phyloP scores from a whole-genome alignment of 352 stramenopile species.

The Phytopythium sindhum region DNA sequence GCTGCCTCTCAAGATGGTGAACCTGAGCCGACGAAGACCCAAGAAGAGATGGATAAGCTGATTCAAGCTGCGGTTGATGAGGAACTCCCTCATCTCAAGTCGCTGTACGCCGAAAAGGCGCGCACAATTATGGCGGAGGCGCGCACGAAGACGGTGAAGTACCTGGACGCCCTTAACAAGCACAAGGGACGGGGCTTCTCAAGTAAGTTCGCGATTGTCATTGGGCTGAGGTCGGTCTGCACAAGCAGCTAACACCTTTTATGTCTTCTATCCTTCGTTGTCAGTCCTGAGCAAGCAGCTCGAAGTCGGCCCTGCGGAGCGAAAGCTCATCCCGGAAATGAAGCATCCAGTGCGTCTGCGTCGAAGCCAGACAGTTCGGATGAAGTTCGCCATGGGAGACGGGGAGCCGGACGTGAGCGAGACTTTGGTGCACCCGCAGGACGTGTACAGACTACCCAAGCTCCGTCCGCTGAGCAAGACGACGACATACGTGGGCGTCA shows the following conservation, averaged over 20 bases:
- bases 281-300: conserved; percentile 19
- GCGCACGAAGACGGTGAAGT: conserved; percentile 20
- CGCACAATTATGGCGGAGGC: conserved; percentile 42
- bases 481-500: conserved; percentile 66
- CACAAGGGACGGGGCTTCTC: conserved; percentile 7
- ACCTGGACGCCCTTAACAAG: conserved; percentile 22
- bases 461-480: conserved; percentile 60
- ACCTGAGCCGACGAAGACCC: conserved; percentile 12
- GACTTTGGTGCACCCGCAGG: conserved; percentile 14
- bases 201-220: conserved; percentile 5
- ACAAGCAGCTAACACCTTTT: too few relatives aligned
- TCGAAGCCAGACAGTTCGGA: conserved; percentile 15
- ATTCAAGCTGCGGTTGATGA: conserved; percentile 39
- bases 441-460: conserved; percentile 31
- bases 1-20: conserved; percentile 9
- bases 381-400: conserved; percentile 29
- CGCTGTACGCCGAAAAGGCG: conserved; percentile 51
- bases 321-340: conserved; percentile 37
- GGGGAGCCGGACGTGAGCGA: conserved; percentile 22
- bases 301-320: conserved; percentile 18
- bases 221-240: background rate
- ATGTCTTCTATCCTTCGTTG: background rate
- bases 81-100: conserved; percentile 40
- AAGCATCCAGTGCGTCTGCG: conserved; percentile 30
- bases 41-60: conserved; percentile 48